Conservation (phyloP, 805 yeast genomes). For the Lipomyces chichibuensis region DNA sequence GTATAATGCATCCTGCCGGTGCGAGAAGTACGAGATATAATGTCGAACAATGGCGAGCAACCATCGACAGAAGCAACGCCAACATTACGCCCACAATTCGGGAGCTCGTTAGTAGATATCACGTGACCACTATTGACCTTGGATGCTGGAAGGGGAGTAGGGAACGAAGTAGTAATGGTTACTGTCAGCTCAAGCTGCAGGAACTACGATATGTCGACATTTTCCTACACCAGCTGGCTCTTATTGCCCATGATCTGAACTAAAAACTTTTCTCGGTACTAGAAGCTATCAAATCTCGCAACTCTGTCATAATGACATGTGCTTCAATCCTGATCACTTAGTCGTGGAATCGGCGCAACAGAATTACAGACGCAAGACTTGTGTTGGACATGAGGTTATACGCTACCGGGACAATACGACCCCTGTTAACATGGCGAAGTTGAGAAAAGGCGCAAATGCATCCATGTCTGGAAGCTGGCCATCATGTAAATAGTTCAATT, state of each 20-base stretch:
- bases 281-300: no score
- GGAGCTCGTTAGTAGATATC: not conserved
- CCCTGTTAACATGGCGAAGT: not conserved
- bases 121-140: not conserved
- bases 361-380: not conserved
- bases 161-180: not conserved
- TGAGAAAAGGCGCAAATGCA: constrained; percentile 8
- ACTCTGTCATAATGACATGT: not conserved
- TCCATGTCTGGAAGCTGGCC: not conserved
- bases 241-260: not conserved
- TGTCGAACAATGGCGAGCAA: not conserved
- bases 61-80: not conserved
- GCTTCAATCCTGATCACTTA: not conserved
- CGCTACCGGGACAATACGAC: not conserved
- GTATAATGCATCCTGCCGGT: not conserved
- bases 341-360: not conserved
- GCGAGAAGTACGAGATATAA: not conserved
- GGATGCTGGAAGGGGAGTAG: not conserved
- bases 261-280: no score
- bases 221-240: not conserved
- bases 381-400: not conserved
- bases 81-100: not conserved
- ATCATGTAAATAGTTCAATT: not conserved
- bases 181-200: not conserved
- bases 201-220: not conserved